Evolutionary conservation across 768 basidiomycete species (phyloP).

Genomic region (Phanerochaete sordida): DNA sequence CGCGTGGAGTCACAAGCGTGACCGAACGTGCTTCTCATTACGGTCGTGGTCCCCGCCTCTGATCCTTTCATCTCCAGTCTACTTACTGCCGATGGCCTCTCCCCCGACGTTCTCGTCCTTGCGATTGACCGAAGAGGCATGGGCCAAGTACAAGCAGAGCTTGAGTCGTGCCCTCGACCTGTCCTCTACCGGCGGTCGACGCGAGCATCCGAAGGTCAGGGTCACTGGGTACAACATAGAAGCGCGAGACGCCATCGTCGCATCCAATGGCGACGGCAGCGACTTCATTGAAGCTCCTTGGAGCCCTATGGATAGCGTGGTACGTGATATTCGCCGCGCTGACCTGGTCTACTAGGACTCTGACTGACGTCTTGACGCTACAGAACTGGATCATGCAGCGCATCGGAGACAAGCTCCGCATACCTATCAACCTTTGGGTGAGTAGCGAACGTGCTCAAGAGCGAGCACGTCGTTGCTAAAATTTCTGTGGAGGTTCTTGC

Average conservation of each 20-base stretch:
- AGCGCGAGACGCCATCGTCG: conserved; percentile 1
- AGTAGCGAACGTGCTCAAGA: neutral
- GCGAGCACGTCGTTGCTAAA: neutral
- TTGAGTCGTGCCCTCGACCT: no score
- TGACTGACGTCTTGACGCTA: no score
- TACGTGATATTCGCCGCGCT: no score
- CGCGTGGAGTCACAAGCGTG: no score
- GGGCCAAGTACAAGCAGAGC: no score
- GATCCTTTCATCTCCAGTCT: no score
- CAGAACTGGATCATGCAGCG: conserved; percentile 5
- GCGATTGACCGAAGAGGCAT: no score
- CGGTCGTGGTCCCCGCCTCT: no score
- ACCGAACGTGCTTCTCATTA: no score
- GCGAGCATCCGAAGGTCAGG: neutral
- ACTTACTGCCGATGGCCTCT: no score
- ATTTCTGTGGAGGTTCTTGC: neutral
- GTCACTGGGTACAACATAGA: conserved; percentile 2
- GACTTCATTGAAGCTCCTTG: neutral
- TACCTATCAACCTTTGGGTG: conserved; percentile 1
- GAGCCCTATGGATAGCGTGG: neutral
- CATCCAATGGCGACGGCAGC: neutral
- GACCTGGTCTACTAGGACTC: neutral
- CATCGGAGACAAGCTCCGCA: neutral
- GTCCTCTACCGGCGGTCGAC: neutral
- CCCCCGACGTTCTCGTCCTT: no score